These are phyloP conservation scores for Thalassiosira delicatula DNA, from an alignment of 352 stramenopile species.

Conservation along the genomic window DNA sequence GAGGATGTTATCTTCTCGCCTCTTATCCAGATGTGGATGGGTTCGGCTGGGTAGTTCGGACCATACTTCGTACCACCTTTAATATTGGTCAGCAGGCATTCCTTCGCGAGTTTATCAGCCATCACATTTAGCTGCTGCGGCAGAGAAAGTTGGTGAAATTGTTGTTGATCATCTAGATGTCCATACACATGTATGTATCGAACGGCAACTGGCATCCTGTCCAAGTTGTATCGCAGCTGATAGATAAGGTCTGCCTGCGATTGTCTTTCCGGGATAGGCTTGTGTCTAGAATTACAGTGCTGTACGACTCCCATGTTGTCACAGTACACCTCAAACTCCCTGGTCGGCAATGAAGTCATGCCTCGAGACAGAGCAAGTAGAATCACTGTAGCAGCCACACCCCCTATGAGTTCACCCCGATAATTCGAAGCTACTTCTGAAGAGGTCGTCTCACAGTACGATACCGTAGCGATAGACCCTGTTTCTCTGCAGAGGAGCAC, in stretches of 20 bases:
- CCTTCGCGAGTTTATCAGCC: constrained; percentile 17
- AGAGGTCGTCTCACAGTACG: not conserved
- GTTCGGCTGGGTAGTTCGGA: too few relatives aligned
- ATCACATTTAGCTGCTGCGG: constrained; percentile 14
- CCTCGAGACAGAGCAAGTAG: not conserved
- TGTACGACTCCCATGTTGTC: constrained; percentile 20
- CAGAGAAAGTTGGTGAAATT: not conserved
- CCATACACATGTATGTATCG: constrained; percentile 9
- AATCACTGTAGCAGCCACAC: constrained; percentile 4
- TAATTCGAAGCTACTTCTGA: not conserved
- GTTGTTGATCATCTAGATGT: not conserved
- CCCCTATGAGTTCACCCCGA: constrained; percentile 8
- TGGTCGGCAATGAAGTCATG: not conserved
- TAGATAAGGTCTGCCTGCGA: constrained; percentile 23
- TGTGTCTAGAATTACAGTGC: constrained; percentile 33
- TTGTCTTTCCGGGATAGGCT: too few relatives aligned
- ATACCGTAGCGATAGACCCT: not conserved
- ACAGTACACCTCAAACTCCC: constrained; percentile 4
- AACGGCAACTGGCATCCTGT: not conserved
- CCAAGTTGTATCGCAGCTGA: not conserved
- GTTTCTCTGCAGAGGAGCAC: not conserved
- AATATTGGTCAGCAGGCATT: not conserved
- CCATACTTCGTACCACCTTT: not conserved
- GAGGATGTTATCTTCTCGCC: not conserved
- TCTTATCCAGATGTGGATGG: constrained; percentile 26